Conservation (phyloP, 2,329 filamentous ascomycete species). For the Pestalotiopsis fici region DNA sequence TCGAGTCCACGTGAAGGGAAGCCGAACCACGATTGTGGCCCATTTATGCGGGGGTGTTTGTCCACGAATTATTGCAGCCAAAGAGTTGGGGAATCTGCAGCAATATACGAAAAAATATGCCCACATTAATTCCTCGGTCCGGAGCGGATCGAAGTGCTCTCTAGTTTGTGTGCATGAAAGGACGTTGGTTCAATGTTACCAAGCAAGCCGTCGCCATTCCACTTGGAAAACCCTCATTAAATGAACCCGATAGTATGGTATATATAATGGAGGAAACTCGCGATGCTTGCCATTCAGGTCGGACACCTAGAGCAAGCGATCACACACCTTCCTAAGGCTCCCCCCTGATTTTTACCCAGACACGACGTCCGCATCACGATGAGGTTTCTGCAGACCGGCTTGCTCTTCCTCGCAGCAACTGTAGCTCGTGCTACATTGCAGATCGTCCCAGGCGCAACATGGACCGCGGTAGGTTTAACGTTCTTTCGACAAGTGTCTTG, state of each 20-base stretch:
- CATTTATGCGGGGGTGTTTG: not conserved
- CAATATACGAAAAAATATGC: not conserved
- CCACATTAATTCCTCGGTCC: not conserved
- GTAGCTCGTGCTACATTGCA: slow-evolving; percentile 26
- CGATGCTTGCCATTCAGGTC: not conserved
- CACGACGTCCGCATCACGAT: not conserved
- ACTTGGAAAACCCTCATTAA: not conserved
- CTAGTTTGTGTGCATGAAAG: not conserved
- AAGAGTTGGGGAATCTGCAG: not conserved
- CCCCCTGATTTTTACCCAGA: not conserved
- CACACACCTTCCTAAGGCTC: not conserved
- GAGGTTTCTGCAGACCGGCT: slow-evolving; percentile 7
- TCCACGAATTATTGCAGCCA: not conserved
- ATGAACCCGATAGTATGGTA: not conserved
- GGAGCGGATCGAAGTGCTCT: not conserved
- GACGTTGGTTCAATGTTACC: not conserved
- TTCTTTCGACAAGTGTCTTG: not conserved
- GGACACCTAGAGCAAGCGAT: not conserved
- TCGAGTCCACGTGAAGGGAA: not conserved
- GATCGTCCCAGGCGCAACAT: slow-evolving; percentile 28
- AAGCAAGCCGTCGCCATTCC: not conserved
- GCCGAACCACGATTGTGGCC: not conserved
- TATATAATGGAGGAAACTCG: not conserved
- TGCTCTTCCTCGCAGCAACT: slow-evolving; percentile 23
- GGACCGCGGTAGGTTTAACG: slow-evolving; percentile 23